These are phyloP conservation scores for Biscogniauxia marginata DNA, from an alignment of 2,329 filamentous ascomycete genomes.

Conservation along the genomic window DNA sequence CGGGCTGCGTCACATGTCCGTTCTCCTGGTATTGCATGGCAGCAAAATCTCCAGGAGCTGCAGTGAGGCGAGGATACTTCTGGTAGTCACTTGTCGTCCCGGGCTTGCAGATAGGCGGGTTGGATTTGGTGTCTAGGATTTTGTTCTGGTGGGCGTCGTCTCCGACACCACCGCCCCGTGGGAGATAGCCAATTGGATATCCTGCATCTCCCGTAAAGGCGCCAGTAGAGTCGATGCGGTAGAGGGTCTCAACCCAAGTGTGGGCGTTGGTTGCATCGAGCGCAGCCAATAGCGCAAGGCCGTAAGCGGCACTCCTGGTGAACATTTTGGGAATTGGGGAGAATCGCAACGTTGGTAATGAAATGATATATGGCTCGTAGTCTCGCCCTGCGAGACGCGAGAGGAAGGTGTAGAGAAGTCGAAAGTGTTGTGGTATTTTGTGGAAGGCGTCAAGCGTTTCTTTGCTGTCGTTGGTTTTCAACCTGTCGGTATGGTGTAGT, in stretches of 20 bases:
- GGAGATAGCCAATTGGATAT: conserved; percentile 69
- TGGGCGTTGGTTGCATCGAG: conserved; percentile 52
- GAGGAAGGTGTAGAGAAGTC: conserved; percentile 3
- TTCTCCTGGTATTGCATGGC: conserved; percentile 72
- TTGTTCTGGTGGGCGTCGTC: conserved; percentile 62
- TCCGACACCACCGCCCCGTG: conserved; percentile 55
- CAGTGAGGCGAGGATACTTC: conserved; percentile 58
- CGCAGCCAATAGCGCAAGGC: conserved; percentile 32
- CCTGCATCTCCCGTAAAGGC: conserved; percentile 69
- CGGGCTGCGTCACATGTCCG: conserved; percentile 66
- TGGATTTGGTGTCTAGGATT: conserved; percentile 49
- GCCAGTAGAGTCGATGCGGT: conserved; percentile 70
- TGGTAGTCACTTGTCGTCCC: conserved; percentile 58
- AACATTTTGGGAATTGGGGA: conserved; percentile 16
- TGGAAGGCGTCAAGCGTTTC: conserved; percentile 2
- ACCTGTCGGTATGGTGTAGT: background rate
- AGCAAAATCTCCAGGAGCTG: conserved; percentile 59
- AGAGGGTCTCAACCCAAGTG: conserved; percentile 79
- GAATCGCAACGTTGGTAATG: conserved; percentile 3
- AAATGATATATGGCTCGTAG: conserved; percentile 3
- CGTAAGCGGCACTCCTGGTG: conserved; percentile 12
- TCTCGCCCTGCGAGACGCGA: conserved; percentile 26
- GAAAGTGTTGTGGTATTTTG: conserved; percentile 1
- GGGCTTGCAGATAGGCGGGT: conserved; percentile 55
- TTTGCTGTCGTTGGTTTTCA: background rate